Evolutionary conservation across 2,329 filamentous ascomycete species (phyloP).

Genomic region (Aspergillus sergii): DNA sequence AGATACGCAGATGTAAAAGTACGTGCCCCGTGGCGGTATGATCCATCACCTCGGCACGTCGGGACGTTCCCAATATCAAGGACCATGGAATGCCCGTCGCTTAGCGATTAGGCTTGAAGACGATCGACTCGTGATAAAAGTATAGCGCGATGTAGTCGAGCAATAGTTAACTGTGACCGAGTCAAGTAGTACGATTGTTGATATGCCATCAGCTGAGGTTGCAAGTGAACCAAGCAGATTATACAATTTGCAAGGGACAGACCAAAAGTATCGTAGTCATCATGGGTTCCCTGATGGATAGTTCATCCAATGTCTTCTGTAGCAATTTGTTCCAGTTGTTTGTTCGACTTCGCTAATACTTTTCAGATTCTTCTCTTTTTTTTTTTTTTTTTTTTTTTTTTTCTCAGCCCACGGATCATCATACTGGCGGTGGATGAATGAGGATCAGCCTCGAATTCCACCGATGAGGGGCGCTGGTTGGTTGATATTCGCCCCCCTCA

Average conservation of each 20-base stretch:
- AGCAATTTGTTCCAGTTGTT: too few species aligned
- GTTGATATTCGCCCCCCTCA: conserved; percentile 16
- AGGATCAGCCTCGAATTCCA: conserved; percentile 25
- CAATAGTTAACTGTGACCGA: background rate
- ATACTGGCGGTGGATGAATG: conserved; percentile 21
- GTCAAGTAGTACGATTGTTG: background rate
- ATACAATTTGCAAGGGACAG: background rate
- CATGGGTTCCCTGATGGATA: background rate
- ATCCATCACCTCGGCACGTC: conserved; percentile 15
- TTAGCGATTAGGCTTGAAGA: background rate
- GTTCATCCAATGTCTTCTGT: background rate
- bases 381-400: background rate
- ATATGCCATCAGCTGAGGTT: background rate
- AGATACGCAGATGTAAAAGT: background rate
- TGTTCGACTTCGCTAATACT: too few species aligned
- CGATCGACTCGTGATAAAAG: conserved; percentile 1
- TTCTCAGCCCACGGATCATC: conserved; percentile 11
- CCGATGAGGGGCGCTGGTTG: conserved; percentile 17
- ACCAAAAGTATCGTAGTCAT: background rate
- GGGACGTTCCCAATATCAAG: conserved; percentile 4
- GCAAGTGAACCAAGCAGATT: background rate
- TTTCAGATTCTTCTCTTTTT: background rate
- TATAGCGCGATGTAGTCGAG: background rate
- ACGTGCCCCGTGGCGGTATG: conserved; percentile 6
- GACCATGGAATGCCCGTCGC: conserved; percentile 6